Evolutionary conservation across 2,329 filamentous ascomycete genomes (phyloP), one percentile per base, ranked within the genome.

Genomic region (Calonectria naviculata): DNA sequence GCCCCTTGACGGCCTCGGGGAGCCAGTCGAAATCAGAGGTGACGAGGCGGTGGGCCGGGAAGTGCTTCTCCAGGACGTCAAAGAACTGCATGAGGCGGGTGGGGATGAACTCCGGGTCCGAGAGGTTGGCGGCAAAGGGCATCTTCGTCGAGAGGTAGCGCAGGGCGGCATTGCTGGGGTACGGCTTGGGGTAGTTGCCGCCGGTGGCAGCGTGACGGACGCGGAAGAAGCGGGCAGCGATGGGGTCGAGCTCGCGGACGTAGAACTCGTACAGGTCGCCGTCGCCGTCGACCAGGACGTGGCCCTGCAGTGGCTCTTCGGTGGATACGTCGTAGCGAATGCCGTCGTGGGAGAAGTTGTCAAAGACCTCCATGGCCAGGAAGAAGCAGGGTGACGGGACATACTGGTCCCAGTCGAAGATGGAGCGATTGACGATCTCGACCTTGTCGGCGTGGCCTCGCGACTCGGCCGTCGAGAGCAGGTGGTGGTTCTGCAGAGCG

Each of bases 211-310:
- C 93, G 76, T 97, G 89, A 34, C 97, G 91, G n/a, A 98, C 92
- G 62, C 93, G 90, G 69, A 99, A 87, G 85, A 95, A 98, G 47
- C 95, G 91, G 6, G 92, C 89, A 0, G 94, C 95, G 10, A 97
- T 87, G 8, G 95, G 94, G 80, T 99, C 97, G 49, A 98, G 88
- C 3, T 90, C 87, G 15, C 90, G 92, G 38, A 91, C 90, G 87
- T 98, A 98, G 85, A 97, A 98, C 84, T 98, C 97, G 86, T 94
- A 96, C 80, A 99, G 97, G 80, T 98, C 95, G 79, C 96, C 96
- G 47, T 92, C 87, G 10, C 86, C 88, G 81, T 98, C 95, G 79
- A 99, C 93, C 44, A 99, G 88, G 17, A 98, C 95, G 73, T 92
- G 92, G 61, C 95, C 95, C 85, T 99, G 97, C 66, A 98, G 89